phyloP scores from a whole-genome alignment of 495 filamentous ascomycete species.

The Penicillium ochrochloron region DNA sequence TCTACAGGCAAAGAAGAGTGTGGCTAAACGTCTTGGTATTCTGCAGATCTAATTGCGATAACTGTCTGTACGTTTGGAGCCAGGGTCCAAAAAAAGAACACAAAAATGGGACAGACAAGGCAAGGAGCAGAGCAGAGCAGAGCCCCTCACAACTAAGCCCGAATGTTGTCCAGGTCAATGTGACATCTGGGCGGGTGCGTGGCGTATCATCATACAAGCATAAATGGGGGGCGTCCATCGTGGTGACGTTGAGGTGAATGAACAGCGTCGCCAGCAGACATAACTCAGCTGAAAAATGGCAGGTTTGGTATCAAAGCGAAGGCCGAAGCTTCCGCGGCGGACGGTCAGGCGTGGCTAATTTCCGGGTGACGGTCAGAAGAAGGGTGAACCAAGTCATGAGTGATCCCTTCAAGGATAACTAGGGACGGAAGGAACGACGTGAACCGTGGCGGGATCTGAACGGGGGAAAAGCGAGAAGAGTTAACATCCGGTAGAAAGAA shows the following conservation, averaged over 20 bases:
- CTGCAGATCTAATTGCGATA: constrained; percentile 20
- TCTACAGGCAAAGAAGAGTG: not conserved
- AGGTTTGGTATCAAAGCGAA: constrained; percentile 7
- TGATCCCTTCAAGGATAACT: constrained; percentile 26
- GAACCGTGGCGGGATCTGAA: constrained; percentile 29
- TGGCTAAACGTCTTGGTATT: constrained; percentile 8
- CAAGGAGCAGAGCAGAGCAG: not conserved
- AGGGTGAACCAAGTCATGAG: constrained; percentile 8
- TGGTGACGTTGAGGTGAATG: constrained; percentile 4
- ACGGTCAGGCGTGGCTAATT: constrained; percentile 1
- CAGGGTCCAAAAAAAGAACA: not conserved
- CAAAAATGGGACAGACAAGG: constrained; percentile 4
- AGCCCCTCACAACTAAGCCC: constrained; percentile 18
- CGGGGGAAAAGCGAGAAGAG: constrained; percentile 4
- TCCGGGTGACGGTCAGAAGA: constrained; percentile 11
- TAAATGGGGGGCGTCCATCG: constrained; percentile 23
- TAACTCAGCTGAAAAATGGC: constrained; percentile 1
- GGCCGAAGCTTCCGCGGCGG: not conserved
- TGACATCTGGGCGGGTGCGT: constrained; percentile 15
- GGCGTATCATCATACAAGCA: constrained; percentile 37
- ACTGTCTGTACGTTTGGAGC: constrained; percentile 11
- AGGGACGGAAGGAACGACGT: constrained; percentile 29
- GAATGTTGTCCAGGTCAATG: constrained; percentile 17
- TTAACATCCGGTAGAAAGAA: constrained; percentile 24
- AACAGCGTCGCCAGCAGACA: not conserved